Conservation (phyloP, 768 basidiomycete genomes). For the Lactifluus piperatus region DNA sequence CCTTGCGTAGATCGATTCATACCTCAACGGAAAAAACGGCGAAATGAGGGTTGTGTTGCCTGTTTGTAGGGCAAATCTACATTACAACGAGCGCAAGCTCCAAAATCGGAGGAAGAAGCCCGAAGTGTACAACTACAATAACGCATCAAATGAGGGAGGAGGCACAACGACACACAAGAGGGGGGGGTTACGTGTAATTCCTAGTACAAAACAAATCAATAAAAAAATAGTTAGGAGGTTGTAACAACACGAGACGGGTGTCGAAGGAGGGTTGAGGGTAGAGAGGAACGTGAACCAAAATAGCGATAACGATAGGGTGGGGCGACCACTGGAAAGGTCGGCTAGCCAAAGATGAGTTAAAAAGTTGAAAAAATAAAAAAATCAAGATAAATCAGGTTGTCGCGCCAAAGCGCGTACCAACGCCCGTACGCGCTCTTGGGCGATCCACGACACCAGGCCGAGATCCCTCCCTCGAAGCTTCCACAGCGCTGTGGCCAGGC, state of each 20-base stretch:
- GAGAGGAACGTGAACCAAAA: not conserved
- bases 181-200: not conserved
- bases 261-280: not conserved
- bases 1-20: not conserved
- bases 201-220: conserved; percentile 14
- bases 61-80: not conserved
- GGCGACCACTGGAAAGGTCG: not conserved
- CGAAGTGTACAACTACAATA: not conserved
- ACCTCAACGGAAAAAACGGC: not conserved
- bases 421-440: conserved; percentile 60
- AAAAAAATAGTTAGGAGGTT: not conserved
- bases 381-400: conserved; percentile 30
- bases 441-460: conserved; percentile 44
- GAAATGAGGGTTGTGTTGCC: not conserved
- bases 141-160: not conserved
- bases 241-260: not conserved
- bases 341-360: not conserved
- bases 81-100: not conserved
- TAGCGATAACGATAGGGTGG: conserved; percentile 15
- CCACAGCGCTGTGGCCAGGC: not conserved
- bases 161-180: not conserved
- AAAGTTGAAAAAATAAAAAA: no score
- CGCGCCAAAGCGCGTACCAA: conserved; percentile 52
- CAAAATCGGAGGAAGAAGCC: not conserved
- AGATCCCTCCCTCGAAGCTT: not conserved